Percentiles rank a stretch among this genome's conserved stretches.
phyloP scores from a whole-genome alignment of 805 yeast genomes.

The Kluyveromyces starmeri region DNA sequence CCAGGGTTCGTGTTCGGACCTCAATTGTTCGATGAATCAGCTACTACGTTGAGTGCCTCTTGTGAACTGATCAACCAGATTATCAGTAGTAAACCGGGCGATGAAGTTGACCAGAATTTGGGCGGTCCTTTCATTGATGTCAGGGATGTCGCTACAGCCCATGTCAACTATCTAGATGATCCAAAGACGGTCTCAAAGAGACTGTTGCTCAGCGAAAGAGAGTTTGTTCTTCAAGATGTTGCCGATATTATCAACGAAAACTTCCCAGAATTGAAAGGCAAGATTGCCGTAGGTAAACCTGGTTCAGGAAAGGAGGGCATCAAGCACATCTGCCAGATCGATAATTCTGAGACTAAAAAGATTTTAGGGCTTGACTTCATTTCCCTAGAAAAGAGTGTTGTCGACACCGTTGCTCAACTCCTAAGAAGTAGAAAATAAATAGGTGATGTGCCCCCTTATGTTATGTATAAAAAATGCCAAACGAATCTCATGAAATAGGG shows the following conservation, averaged over 20 bases:
- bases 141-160: slow-evolving; percentile 54
- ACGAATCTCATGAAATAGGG: too few relatives aligned
- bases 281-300: slow-evolving; percentile 36
- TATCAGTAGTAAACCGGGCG: slow-evolving; percentile 23
- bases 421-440: too few relatives aligned
- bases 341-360: slow-evolving; percentile 16
- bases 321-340: slow-evolving; percentile 9
- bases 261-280: slow-evolving; percentile 37
- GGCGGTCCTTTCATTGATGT: slow-evolving; percentile 39
- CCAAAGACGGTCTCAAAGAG: slow-evolving; percentile 29
- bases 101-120: slow-evolving; percentile 20
- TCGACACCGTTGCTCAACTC: slow-evolving; percentile 22
- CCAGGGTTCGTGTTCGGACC: slow-evolving; percentile 46
- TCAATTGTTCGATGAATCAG: slow-evolving; percentile 35
- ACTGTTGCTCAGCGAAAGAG: slow-evolving; percentile 18
- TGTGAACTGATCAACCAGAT: slow-evolving; percentile 27
- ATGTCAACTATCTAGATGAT: slow-evolving; percentile 39
- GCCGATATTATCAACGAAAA: slow-evolving; percentile 26
- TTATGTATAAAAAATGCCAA: too few relatives aligned
- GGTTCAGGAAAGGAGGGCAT: slow-evolving; percentile 12
- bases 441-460: too few relatives aligned
- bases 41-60: slow-evolving; percentile 31
- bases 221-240: slow-evolving; percentile 21
- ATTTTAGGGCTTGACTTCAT: slow-evolving; percentile 18
- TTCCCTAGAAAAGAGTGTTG: slow-evolving; percentile 13